These are phyloP conservation scores for Rostrohypoxylon terebratum DNA, from an alignment of 495 filamentous ascomycete species.

Conservation along the genomic window DNA sequence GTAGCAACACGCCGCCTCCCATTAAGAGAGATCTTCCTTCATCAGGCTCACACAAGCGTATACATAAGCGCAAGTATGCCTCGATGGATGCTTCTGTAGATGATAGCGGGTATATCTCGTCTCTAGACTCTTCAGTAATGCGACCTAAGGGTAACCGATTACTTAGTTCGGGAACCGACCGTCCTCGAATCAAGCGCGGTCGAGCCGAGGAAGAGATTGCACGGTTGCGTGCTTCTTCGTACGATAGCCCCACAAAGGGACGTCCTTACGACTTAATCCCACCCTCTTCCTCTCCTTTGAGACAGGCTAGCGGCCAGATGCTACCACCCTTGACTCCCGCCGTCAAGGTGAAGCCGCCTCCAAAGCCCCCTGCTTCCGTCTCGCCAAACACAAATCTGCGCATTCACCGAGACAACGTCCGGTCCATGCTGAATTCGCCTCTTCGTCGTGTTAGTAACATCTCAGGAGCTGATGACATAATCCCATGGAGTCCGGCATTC, in stretches of 20 bases:
- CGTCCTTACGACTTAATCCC: constrained; percentile 58
- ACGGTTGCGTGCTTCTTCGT: constrained; percentile 89
- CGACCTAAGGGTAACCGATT: constrained; percentile 72
- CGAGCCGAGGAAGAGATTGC: constrained; percentile 95
- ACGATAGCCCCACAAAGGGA: constrained; percentile 86
- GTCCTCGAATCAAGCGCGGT: constrained; percentile 83
- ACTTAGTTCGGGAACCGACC: constrained; percentile 79
- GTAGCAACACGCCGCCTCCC: constrained; percentile 81
- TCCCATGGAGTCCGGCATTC: constrained; percentile 84
- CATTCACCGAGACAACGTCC: constrained; percentile 87
- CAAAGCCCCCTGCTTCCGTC: constrained; percentile 84
- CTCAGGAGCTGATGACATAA: constrained; percentile 55
- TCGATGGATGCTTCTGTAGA: constrained; percentile 88
- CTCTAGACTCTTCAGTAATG: constrained; percentile 92
- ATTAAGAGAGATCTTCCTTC: constrained; percentile 68
- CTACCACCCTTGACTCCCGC: constrained; percentile 87
- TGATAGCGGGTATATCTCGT: constrained; percentile 97
- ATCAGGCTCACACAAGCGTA: constrained; percentile 65
- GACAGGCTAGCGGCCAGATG: constrained; percentile 68
- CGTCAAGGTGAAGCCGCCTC: constrained; percentile 84
- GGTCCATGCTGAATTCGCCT: constrained; percentile 89
- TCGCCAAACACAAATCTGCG: constrained; percentile 96
- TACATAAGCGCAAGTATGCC: constrained; percentile 76
- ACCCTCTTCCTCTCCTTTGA: constrained; percentile 70
- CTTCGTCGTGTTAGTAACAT: constrained; percentile 74